Conservation (phyloP, 2,329 filamentous ascomycete species). For the Venturia effusa region DNA sequence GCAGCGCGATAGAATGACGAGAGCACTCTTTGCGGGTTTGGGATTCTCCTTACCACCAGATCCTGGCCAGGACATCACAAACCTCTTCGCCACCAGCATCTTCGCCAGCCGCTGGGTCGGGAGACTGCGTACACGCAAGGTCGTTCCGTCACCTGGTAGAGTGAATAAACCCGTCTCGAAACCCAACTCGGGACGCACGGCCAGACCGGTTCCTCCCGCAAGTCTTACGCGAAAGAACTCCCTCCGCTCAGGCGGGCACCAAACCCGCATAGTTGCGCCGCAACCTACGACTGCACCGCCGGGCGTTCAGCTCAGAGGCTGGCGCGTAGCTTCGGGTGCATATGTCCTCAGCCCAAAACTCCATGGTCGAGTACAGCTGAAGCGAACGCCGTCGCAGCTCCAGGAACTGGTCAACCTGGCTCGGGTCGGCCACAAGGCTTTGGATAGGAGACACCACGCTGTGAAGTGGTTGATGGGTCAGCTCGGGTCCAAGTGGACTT, state of each 20-base stretch:
- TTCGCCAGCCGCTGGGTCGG: not conserved
- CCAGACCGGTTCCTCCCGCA: not conserved
- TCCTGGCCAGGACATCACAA: not conserved
- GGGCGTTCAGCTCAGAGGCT: not conserved
- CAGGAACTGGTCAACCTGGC: not conserved
- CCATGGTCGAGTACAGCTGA: not conserved
- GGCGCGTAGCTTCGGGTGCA: not conserved
- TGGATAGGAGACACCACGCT: not conserved
- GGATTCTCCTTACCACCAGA: not conserved
- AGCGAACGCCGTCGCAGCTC: not conserved
- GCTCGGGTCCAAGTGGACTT: not conserved
- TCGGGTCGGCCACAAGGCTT: not conserved
- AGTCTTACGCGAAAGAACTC: not conserved
- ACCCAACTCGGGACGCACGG: not conserved
- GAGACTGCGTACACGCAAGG: not conserved
- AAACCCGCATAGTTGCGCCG: not conserved
- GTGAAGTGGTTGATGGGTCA: not conserved
- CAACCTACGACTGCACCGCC: not conserved
- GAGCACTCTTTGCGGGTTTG: not conserved
- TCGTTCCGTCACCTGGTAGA: not conserved
- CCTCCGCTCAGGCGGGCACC: not conserved
- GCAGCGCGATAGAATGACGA: not conserved
- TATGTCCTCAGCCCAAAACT: not conserved
- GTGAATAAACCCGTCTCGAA: not conserved
- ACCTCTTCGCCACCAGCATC: not conserved